Base-by-base conservation (phyloP, 1,284 basidiomycete species). In the Lignosus rhinocerotis region DNA sequence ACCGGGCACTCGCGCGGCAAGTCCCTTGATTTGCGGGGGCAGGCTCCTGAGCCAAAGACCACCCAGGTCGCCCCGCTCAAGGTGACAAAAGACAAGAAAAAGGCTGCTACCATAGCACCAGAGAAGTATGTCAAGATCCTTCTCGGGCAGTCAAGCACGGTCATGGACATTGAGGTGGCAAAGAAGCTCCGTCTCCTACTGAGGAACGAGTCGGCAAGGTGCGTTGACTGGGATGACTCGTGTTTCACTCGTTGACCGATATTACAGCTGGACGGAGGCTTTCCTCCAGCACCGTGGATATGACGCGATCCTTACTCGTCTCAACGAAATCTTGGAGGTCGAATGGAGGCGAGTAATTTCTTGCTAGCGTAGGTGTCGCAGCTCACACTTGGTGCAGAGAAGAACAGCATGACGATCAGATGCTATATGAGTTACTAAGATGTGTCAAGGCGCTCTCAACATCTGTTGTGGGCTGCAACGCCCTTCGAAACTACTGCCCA, bases 371-470 rank as follows among this genome's bases (percentile, higher is more conserved):
- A 34, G 8, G 14, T 25, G 2, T 43, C 47, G 3, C 49, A 34
- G 16, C 38, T 62, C 6, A 67, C 39, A 25, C 3, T 25, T n/a
- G 0, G n/a, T 12, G 17, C 49, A 94, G 95, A 62, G 96, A 98
- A 73, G 96, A 99, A 72, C 96, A 98, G 71, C 96, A 97, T 67
- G 96, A 98, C 69, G 97, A 99, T 71, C 88, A 96, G 71, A 81
- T 97, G 48, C 80, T 99, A 8, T 90, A 96, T 67, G 96, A 98
- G 72, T 78, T 99, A 0, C 78, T 99, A 31, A 87, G 95, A 3
- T 98, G 95, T 75, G 86, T 99, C 74, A 97, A 97, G 72, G 96
- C 93, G 0, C 79, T 99, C 1, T 88, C 90, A 0, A 96, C 95
- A 0, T 96, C 96, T 1, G 87, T 89, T 9, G 91, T 94, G 38